These are phyloP conservation scores for Citrus trifoliata DNA, from an alignment of 345 rosid genomes.

Conservation along the genomic window DNA sequence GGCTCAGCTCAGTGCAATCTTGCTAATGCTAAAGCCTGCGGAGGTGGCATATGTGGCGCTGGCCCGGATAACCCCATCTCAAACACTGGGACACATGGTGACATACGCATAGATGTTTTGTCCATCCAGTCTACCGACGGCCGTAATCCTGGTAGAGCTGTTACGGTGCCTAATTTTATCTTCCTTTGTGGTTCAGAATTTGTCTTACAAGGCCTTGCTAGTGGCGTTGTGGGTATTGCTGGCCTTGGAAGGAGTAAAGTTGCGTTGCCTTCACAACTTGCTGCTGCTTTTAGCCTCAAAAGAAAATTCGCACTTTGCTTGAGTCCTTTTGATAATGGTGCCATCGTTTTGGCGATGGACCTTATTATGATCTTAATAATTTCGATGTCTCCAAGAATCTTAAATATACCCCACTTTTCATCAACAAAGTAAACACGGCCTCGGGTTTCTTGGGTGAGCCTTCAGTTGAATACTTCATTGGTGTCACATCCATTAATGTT, in stretches of 20 bases:
- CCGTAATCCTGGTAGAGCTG: slow-evolving; percentile 23
- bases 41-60: slow-evolving; percentile 22
- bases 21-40: slow-evolving; percentile 17
- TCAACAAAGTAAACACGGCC: slow-evolving; percentile 25
- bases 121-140: slow-evolving; percentile 23
- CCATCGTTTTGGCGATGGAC: slow-evolving; percentile 30
- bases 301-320: slow-evolving; percentile 31
- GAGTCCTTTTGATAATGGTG: slow-evolving; percentile 9
- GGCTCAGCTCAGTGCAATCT: slow-evolving; percentile 27
- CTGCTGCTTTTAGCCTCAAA: slow-evolving; percentile 17
- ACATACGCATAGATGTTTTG: slow-evolving; percentile 25
- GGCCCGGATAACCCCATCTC: slow-evolving; percentile 20
- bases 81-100: slow-evolving; percentile 7
- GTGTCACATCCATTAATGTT: slow-evolving; percentile 24
- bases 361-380: slow-evolving; percentile 9
- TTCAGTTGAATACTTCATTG: slow-evolving; percentile 29
- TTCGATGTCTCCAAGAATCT: slow-evolving; percentile 30
- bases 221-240: slow-evolving; percentile 17
- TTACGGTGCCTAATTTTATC: slow-evolving; percentile 12
- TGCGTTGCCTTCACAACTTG: slow-evolving; percentile 16
- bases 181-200: slow-evolving; percentile 9
- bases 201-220: slow-evolving; percentile 22
- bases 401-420: slow-evolving; percentile 24
- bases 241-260: slow-evolving; percentile 17
- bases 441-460: slow-evolving; percentile 10